phyloP scores from a whole-genome alignment of 805 yeast genomes.

The Candida incommunis region DNA sequence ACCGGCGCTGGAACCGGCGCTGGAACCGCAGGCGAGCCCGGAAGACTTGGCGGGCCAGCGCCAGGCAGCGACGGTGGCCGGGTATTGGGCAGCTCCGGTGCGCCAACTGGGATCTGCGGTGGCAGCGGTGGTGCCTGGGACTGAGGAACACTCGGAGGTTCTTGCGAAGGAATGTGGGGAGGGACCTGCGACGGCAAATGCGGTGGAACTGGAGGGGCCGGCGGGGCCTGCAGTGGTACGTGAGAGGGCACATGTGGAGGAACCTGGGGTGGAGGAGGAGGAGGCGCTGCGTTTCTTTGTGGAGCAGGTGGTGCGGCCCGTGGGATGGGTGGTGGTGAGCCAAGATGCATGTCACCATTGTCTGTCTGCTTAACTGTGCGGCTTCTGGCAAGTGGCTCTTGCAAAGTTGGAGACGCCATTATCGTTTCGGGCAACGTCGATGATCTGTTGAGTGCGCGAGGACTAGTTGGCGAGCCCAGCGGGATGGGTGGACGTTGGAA shows the following conservation, averaged over 20 bases:
- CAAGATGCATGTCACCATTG: not conserved
- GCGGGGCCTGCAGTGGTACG: conserved; percentile 2
- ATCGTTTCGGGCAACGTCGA: not conserved
- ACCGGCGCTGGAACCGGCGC: conserved; percentile 8
- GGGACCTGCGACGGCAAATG: conserved; percentile 6
- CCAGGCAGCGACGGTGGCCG: conserved; percentile 6
- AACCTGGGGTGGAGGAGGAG: conserved; percentile 5
- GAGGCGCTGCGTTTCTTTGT: no score
- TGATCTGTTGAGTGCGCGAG: not conserved
- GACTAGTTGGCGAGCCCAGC: not conserved
- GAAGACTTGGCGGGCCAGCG: conserved; percentile 5
- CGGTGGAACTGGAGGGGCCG: conserved; percentile 4
- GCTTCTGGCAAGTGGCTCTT: not conserved
- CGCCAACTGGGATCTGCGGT: conserved; percentile 2
- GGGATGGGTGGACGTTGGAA: not conserved
- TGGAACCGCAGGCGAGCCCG: conserved; percentile 4
- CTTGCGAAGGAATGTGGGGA: conserved; percentile 5
- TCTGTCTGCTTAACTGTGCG: not conserved
- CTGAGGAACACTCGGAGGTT: conserved; percentile 9
- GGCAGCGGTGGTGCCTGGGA: conserved; percentile 4
- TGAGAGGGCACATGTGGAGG: conserved; percentile 3
- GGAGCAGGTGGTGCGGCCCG: no score
- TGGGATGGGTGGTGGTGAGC: conserved; percentile 3
- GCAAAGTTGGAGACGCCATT: not conserved
- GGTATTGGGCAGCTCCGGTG: conserved; percentile 6